Evolutionary conservation across 495 filamentous ascomycete species (phyloP).

Genomic region (Podospora conica): DNA sequence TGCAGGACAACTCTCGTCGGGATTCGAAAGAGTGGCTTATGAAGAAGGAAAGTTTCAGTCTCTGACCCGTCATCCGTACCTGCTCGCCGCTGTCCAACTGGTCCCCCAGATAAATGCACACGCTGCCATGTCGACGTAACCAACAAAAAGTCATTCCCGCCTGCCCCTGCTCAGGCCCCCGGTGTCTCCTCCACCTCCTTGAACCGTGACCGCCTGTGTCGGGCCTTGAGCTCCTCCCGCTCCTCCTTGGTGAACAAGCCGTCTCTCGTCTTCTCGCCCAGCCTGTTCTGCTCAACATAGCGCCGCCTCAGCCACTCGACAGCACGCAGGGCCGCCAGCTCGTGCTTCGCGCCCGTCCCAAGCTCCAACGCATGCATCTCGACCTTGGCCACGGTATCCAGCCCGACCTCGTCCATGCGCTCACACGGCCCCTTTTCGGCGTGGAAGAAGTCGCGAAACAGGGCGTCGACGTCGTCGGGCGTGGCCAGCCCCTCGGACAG

Average conservation of each 20-base stretch:
- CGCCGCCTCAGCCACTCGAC: constrained; percentile 35
- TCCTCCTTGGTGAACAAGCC: constrained; percentile 25
- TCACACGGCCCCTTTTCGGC: constrained; percentile 40
- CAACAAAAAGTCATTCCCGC: neutral
- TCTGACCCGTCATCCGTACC: neutral
- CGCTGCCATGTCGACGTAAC: neutral
- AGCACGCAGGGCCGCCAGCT: constrained; percentile 3
- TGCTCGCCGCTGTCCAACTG: neutral
- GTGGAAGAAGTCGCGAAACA: constrained; percentile 44
- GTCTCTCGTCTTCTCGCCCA: constrained; percentile 40
- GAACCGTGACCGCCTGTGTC: constrained; percentile 13
- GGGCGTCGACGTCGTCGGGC: constrained; percentile 37
- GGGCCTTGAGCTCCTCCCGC: constrained; percentile 22
- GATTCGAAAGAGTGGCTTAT: neutral
- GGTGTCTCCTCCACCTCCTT: constrained; percentile 24
- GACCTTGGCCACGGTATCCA: constrained; percentile 39
- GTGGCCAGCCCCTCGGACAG: constrained; percentile 43
- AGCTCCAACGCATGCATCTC: constrained; percentile 34
- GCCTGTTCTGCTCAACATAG: constrained; percentile 35
- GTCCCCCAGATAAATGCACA: neutral
- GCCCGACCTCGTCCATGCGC: constrained; percentile 45
- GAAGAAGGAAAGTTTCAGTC: neutral
- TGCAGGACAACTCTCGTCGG: neutral
- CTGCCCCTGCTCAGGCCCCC: constrained; percentile 13
- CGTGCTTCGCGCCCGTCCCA: neutral